Conservation (phyloP, 495 filamentous ascomycete genomes). For the Aspergillus baeticus region DNA sequence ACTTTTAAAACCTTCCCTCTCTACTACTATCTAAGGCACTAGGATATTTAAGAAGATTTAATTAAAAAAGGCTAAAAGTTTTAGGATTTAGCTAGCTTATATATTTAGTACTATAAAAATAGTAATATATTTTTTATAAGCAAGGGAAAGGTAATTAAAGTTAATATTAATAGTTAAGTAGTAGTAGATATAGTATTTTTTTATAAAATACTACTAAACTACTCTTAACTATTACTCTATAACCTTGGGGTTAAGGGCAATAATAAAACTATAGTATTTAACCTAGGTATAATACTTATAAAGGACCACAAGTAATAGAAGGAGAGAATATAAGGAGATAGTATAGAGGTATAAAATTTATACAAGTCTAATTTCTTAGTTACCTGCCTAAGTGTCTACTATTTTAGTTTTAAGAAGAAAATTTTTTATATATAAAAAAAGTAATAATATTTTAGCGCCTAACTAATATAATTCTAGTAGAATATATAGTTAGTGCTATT, state of each 20-base stretch:
- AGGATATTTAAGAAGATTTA: background rate
- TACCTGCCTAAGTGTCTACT: background rate
- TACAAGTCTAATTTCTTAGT: background rate
- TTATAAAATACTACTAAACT: background rate
- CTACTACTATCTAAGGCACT: background rate
- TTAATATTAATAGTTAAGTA: background rate
- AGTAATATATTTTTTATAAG: background rate
- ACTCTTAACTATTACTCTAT: background rate
- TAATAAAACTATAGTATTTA: background rate
- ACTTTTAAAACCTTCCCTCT: background rate
- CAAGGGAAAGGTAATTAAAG: background rate
- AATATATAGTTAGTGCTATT: background rate
- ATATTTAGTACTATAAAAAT: background rate
- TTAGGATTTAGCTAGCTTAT: background rate
- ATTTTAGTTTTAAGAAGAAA: background rate
- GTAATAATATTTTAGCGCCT: background rate
- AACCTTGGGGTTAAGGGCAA: background rate
- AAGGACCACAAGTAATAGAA: background rate
- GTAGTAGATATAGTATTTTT: background rate
- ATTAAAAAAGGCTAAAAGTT: background rate
- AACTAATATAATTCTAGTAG: background rate
- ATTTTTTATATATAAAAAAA: background rate
- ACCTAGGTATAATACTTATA: background rate
- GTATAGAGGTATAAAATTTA: background rate
- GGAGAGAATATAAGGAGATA: background rate